Base-by-base conservation (phyloP, 1,139 yeast genomes). In the Pichia sp. region DNA sequence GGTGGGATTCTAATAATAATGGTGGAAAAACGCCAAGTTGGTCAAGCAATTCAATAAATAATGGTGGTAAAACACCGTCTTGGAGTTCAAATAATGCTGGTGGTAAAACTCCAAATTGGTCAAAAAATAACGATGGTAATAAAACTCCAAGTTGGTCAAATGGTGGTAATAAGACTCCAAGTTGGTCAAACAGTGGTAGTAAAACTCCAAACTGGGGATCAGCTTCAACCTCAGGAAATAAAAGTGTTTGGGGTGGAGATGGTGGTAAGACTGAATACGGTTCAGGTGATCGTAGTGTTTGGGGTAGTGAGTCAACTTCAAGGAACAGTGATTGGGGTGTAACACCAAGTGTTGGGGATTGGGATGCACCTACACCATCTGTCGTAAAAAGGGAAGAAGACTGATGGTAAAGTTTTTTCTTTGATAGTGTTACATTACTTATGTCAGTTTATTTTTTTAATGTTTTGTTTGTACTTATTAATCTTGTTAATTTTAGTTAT, bases 261-360 rank as follows among this genome's bases (percentile, higher is more conserved):
- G 48, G 50, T 41, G 50, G 45, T 28, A 70, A 67, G 7, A 69
- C 65, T 6, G 82, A 84, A 1, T 79, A 79, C 4, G 75, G 79
- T 50, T 69, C 77, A 5, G 74, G 73, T 13, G 49, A 47, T 36
- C 75, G 75, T n/a, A 70, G 69, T 47, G 69, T 74, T 19, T 73
- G 77, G 77, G 73, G 72, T 53, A 70, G 65, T 5, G 65, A 62
- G 36, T 45, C 59, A 1, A 52, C 55, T n/a, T 44, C 53, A 1
- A 48, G 41, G 6, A 45, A 45, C 31, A 42, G 48, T 38, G 73
- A 69, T 44, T 64, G 67, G 67, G 67, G 67, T 22, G 59, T 69
- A 33, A 76, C 76, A 1, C 75, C 76, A 39, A 49, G 60, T 5
- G 77, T 77, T 3, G 77, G 74, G 1, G 73, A 68, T 29, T 66